phyloP scores from a whole-genome alignment of 2,329 filamentous ascomycete species.

The Phyllosticta ampelicida region DNA sequence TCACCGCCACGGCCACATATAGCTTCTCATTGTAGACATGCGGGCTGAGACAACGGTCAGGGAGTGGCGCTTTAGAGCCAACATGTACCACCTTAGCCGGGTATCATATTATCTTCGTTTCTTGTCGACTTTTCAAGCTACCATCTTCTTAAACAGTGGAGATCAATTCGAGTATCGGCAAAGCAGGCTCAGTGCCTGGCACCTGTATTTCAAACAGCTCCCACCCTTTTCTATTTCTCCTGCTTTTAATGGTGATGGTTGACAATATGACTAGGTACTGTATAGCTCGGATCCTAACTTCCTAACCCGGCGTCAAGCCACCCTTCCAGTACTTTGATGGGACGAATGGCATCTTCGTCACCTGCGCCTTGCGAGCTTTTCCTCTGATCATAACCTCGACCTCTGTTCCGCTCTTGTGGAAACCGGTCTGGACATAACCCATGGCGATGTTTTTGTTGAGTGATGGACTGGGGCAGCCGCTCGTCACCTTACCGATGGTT shows the following conservation, averaged over 20 bases:
- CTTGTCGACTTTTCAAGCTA: background rate
- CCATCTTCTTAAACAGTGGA: background rate
- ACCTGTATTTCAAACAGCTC: background rate
- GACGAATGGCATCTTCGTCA: constrained; percentile 85
- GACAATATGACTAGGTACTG: background rate
- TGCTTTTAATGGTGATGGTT: background rate
- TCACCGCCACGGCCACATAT: background rate
- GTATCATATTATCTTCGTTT: background rate
- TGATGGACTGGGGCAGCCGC: constrained; percentile 79
- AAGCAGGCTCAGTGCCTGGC: no score
- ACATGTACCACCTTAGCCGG: background rate
- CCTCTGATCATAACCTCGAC: constrained; percentile 68
- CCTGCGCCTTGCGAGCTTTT: constrained; percentile 60
- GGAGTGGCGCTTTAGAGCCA: background rate
- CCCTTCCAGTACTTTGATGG: constrained; percentile 61
- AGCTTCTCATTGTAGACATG: background rate
- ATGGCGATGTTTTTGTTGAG: constrained; percentile 89
- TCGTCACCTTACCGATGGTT: constrained; percentile 71
- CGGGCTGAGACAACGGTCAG: background rate
- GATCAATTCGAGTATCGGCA: background rate
- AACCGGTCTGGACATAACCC: constrained; percentile 74
- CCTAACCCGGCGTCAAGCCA: constrained; percentile 1
- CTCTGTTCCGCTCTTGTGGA: constrained; percentile 77
- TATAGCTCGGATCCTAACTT: background rate
- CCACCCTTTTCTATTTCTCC: background rate